Evolutionary conservation across 192 early-diverging fungal genomes (phyloP).

Genomic region (Umbelopsis sp.): DNA sequence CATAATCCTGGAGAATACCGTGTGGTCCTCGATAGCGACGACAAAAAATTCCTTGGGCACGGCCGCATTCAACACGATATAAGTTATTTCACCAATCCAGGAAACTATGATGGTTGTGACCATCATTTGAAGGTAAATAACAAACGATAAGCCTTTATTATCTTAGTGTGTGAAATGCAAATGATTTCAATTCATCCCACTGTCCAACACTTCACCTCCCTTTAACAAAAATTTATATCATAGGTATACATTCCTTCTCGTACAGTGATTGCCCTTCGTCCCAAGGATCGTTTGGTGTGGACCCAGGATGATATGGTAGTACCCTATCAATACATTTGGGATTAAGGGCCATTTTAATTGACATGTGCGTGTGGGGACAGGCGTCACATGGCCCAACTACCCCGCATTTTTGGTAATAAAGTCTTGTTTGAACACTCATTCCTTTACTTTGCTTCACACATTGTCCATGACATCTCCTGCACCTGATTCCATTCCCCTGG

Average conservation of each 20-base stretch:
- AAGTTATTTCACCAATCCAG: constrained; percentile 66
- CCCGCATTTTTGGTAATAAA: constrained; percentile 19
- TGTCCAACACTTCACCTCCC: neutral
- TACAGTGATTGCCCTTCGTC: constrained; percentile 60
- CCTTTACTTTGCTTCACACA: neutral
- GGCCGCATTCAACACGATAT: constrained; percentile 64
- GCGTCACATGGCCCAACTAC: constrained; percentile 11
- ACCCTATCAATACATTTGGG: neutral
- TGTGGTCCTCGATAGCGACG: constrained; percentile 80
- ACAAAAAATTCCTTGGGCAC: constrained; percentile 78
- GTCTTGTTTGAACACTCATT: neutral
- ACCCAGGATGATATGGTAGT: constrained; percentile 17
- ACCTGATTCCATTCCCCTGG: constrained; percentile 48
- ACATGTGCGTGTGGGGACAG: constrained; percentile 5
- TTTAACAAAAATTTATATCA: constrained; percentile 30
- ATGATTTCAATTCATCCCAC: neutral
- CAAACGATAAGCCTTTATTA: neutral
- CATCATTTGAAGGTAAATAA: constrained; percentile 72
- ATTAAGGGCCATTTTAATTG: neutral
- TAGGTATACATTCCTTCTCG: constrained; percentile 77
- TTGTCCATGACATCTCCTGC: constrained; percentile 32
- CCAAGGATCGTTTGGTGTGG: constrained; percentile 17
- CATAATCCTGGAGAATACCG: constrained; percentile 70
- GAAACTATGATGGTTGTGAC: constrained; percentile 69
- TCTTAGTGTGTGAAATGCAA: constrained; percentile 15